Percentiles rank a stretch among this genome's conserved stretches.
Evolutionary conservation across 441 rosid species (phyloP).

Genomic region (Erodium moschatum): DNA sequence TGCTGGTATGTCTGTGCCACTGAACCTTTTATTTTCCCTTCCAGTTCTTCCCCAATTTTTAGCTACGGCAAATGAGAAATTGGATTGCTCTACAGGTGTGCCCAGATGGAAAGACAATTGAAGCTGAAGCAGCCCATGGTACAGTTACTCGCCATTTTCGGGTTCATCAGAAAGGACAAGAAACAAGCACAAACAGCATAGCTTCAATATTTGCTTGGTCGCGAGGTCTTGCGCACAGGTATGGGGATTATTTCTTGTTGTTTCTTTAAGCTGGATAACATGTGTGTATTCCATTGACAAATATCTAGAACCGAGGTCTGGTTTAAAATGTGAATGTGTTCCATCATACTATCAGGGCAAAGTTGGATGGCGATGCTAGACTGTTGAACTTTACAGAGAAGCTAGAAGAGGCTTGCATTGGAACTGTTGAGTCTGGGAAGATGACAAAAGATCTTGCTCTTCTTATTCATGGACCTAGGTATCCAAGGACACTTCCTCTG

Average conservation of each 20-base stretch:
- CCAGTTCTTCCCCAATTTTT: not conserved
- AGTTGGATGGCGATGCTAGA: slow-evolving; percentile 21
- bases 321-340: not conserved
- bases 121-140: slow-evolving; percentile 94
- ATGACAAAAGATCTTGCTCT: slow-evolving; percentile 17
- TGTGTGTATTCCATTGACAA: not conserved
- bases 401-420: slow-evolving; percentile 20
- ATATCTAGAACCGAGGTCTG: no score
- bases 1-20: slow-evolving; percentile 42
- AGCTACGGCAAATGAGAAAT: slow-evolving; percentile 1
- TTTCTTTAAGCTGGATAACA: not conserved
- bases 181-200: slow-evolving; percentile 93
- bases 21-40: not conserved
- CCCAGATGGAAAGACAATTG: slow-evolving; percentile 83
- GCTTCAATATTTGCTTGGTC: slow-evolving; percentile 98
- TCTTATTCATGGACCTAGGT: slow-evolving; percentile 12
- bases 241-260: not conserved
- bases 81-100: slow-evolving; percentile 46
- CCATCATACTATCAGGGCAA: slow-evolving; percentile 10
- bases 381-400: slow-evolving; percentile 21
- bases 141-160: slow-evolving; percentile 88
- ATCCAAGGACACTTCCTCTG: not conserved
- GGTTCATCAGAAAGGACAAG: slow-evolving; percentile 83
- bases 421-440: slow-evolving; percentile 15
- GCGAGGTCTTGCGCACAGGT: slow-evolving; percentile 86